phyloP scores from a whole-genome alignment of 495 filamentous ascomycete genomes.

The Penicillium flavigenum region DNA sequence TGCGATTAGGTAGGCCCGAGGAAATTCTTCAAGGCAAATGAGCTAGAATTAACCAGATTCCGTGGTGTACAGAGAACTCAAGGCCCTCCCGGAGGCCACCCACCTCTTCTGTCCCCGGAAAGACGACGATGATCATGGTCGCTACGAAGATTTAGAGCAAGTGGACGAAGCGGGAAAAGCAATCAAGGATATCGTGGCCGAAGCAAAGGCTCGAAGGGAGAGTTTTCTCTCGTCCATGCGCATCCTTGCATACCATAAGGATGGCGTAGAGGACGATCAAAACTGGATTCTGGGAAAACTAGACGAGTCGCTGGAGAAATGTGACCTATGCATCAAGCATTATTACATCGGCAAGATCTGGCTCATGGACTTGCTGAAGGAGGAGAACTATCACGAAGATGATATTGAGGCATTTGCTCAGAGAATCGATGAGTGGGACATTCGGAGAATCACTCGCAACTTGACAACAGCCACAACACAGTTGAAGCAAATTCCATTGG shows the following conservation, averaged over 20 bases:
- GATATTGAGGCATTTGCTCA: constrained; percentile 56
- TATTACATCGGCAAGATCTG: constrained; percentile 73
- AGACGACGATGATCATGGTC: constrained; percentile 47
- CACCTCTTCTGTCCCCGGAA: constrained; percentile 53
- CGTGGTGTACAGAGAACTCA: constrained; percentile 37
- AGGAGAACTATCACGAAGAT: constrained; percentile 61
- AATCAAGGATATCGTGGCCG: constrained; percentile 40
- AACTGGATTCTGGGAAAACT: constrained; percentile 57
- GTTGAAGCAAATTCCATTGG: constrained; percentile 48
- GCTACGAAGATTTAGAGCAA: constrained; percentile 51
- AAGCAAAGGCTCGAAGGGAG: constrained; percentile 54
- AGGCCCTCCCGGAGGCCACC: constrained; percentile 44
- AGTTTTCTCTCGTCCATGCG: constrained; percentile 62
- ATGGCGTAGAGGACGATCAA: constrained; percentile 59
- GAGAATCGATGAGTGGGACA: constrained; percentile 57
- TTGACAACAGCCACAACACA: constrained; percentile 48
- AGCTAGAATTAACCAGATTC: constrained; percentile 13
- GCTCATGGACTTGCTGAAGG: constrained; percentile 59
- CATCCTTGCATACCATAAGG: constrained; percentile 64
- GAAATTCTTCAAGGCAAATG: not conserved
- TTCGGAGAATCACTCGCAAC: constrained; percentile 60
- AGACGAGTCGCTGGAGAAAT: constrained; percentile 59
- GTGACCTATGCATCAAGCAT: constrained; percentile 74
- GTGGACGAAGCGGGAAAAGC: constrained; percentile 33
- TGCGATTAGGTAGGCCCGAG: constrained; percentile 36